phyloP scores from a whole-genome alignment of 495 filamentous ascomycete species.

The Darksidea phi region DNA sequence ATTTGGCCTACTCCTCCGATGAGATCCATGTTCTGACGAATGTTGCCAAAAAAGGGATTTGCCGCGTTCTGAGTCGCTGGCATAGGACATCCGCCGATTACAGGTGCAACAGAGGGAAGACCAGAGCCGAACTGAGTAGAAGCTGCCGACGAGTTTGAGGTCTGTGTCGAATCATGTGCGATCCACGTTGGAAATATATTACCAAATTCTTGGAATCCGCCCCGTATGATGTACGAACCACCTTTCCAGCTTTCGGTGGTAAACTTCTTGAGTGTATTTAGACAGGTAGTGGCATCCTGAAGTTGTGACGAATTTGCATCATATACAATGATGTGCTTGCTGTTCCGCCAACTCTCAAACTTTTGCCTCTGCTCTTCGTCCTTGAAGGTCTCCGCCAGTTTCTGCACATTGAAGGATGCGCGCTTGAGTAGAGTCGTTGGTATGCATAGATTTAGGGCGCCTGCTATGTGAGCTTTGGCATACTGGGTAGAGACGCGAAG shows the following conservation, averaged over 20 bases:
- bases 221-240: constrained; percentile 65
- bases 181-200: constrained; percentile 51
- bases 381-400: constrained; percentile 84
- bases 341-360: constrained; percentile 73
- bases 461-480: constrained; percentile 66
- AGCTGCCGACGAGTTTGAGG: constrained; percentile 46
- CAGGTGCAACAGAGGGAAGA: constrained; percentile 62
- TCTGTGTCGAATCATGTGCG: constrained; percentile 43
- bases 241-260: constrained; percentile 79
- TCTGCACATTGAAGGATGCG: constrained; percentile 86
- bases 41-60: constrained; percentile 94
- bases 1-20: constrained; percentile 92
- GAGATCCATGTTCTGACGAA: constrained; percentile 94
- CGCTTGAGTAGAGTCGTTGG: constrained; percentile 92
- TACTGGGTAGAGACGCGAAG: constrained; percentile 84
- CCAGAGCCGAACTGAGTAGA: constrained; percentile 40
- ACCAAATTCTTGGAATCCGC: constrained; percentile 53
- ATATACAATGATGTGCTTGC: constrained; percentile 80
- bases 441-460: constrained; percentile 88
- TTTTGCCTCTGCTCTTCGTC: constrained; percentile 66
- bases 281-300: constrained; percentile 72
- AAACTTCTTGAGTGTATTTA: constrained; percentile 92
- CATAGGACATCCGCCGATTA: constrained; percentile 83
- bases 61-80: constrained; percentile 64
- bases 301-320: constrained; percentile 71